Evolutionary conservation across 371 early-diverging fungal species (phyloP), one percentile per base, ranked within the genome.

Genomic region (Mortierella sp.): DNA sequence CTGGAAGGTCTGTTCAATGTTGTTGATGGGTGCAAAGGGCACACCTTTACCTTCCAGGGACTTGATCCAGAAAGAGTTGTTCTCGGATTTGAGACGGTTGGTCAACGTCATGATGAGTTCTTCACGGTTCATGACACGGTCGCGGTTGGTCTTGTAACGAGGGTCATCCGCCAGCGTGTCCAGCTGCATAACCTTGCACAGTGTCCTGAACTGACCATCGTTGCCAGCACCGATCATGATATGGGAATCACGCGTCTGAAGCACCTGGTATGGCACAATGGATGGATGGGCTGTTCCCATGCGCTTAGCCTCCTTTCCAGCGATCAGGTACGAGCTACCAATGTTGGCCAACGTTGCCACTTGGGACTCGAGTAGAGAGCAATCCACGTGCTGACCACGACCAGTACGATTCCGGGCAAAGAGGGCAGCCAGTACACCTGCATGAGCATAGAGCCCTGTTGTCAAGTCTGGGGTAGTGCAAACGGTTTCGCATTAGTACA

Each of bases 171-270:
- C 24, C 17, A 95, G 67, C 25, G 88, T 79, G 1, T 80, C 82
- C 5, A 88, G 70, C 0, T 72, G 84, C 25, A 92, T 60, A 48
- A 72, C 74, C 7, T 73, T 59, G 63, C 88, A 88, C 1, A 94
- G 80, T 16, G 88, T 88, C 16, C 71, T 70, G 77, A 93, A 96
- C 66, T 96, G 96, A 5, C 82, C 76, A 63, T 96, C 93, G 73
- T 95, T 96, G 2, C 96, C 97, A 0, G 94, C 92, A 1, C 96
- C 97, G 39, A 97, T 82, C 82, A 95, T 91, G 34, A 97, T 88
- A 78, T 86, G 84, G 0, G 91, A 90, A 73, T 95, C 92, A n/a
- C 80, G 83, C n/a, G 95, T 95, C 1, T 86, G 84, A 39, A 95
- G 89, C 8, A 88, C 92, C 65, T 95, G 93, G 74, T 97, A 97